Evolutionary conservation across 2,329 filamentous ascomycete genomes (phyloP).

Genomic region (Didymella segeticola): DNA sequence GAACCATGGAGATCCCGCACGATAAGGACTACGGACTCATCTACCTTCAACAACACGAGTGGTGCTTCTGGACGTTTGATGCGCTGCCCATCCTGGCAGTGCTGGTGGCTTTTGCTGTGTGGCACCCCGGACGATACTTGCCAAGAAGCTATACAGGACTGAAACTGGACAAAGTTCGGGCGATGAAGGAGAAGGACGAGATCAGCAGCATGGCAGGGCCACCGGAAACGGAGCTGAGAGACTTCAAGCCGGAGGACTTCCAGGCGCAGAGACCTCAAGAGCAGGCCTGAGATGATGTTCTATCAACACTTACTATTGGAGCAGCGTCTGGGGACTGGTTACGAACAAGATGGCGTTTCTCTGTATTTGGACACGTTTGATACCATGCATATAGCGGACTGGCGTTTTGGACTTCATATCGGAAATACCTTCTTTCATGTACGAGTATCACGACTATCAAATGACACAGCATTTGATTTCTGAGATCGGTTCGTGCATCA

Average conservation of each 20-base stretch:
- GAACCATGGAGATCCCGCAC: slow-evolving; percentile 61
- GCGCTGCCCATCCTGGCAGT: slow-evolving; percentile 57
- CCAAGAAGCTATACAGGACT: slow-evolving; percentile 41
- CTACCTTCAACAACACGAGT: slow-evolving; percentile 60
- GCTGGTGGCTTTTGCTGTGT: slow-evolving; percentile 58
- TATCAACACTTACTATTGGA: too few relatives aligned
- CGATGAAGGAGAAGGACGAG: slow-evolving; percentile 44
- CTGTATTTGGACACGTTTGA: not conserved
- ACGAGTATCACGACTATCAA: not conserved
- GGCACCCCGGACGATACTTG: slow-evolving; percentile 53
- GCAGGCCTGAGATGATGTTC: not conserved
- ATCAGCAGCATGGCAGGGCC: slow-evolving; percentile 25
- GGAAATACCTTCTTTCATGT: not conserved
- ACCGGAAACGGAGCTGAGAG: slow-evolving; percentile 21
- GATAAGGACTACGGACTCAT: slow-evolving; percentile 53
- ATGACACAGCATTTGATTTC: not conserved
- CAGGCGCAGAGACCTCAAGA: slow-evolving; percentile 5
- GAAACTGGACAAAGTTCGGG: slow-evolving; percentile 37
- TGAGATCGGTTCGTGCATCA: too few relatives aligned
- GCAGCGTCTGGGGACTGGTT: not conserved
- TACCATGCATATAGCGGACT: slow-evolving; percentile 16
- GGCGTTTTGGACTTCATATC: slow-evolving; percentile 2
- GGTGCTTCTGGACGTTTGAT: slow-evolving; percentile 62
- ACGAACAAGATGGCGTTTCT: not conserved
- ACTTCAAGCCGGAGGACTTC: slow-evolving; percentile 38